Base-by-base conservation (phyloP, 2,329 filamentous ascomycete genomes). In the Aspergillus fumigatiaffinis region DNA sequence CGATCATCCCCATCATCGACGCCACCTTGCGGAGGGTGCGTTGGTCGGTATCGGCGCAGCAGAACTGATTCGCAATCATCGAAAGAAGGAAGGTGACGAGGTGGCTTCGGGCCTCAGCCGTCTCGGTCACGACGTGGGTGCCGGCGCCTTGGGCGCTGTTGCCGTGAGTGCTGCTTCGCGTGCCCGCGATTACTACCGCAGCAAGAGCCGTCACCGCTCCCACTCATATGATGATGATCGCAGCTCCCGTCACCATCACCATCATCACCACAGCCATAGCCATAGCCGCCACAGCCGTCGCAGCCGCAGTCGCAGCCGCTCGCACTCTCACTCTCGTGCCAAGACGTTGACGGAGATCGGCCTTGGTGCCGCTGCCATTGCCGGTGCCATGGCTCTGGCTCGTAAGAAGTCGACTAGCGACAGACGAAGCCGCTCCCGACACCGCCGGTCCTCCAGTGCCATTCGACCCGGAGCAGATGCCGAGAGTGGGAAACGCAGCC, bases 1-100 rank as follows among this genome's bases (percentile, higher is more conserved):
- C 10, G 79, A 79, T 53, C 78, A 79, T 20, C 71, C 75, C 47
- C 79, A 84, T 60, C 81, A 81, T 62, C 73, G 73, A 52, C 82
- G 82, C 32, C 82, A 87, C 66, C 71, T 87, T 48, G 84, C 84
- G n/a, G 84, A 85, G 65, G 85, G 85, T 50, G 83, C 83, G 26
- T 71, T 86, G 53, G 82, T 82, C 46, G 85, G 84, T 49, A 75
- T 84, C 48, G 85, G 82, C 60, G 85, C 84, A 44, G 84, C 84
- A 41, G 83, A 86, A 62, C 73, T 87, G 38, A 63, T 87, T 20
- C 79, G 84, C 52, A 82, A 82, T 62, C 84, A 83, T 60, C 78
- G 80, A 51, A 85, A 82, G 72, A 77, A 77, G 48, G 76, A 85
- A 64, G 84, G 84, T 28, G 79, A 83, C 51, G 79, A 81, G 8